phyloP scores from a whole-genome alignment of 148 eudicot genomes.

The Oxyria digyna region DNA sequence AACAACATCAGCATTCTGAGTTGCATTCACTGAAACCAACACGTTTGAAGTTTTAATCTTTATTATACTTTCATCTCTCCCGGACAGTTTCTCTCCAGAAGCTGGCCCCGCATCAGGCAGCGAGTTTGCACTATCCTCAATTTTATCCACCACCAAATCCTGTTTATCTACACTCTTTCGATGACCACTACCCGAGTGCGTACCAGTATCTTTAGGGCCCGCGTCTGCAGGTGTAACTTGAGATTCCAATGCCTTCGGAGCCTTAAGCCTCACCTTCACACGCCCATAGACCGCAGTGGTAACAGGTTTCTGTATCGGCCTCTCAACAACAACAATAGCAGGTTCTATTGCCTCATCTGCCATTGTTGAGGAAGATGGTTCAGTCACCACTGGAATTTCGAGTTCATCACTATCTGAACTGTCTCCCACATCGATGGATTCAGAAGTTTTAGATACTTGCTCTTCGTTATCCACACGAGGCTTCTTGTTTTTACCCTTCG shows the following conservation, averaged over 20 bases:
- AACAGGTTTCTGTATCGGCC: conserved; percentile 27
- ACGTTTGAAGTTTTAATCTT: conserved; percentile 46
- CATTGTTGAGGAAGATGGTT: conserved; percentile 27
- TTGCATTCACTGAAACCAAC: conserved; percentile 22
- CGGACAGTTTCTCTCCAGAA: conserved; percentile 19
- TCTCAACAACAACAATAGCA: conserved; percentile 20
- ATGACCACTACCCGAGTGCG: conserved; percentile 34
- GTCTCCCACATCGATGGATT: conserved; percentile 28
- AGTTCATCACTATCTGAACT: conserved; percentile 41
- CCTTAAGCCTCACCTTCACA: conserved; percentile 68
- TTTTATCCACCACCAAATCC: conserved; percentile 27
- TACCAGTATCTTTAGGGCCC: conserved; percentile 37
- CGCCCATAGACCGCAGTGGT: conserved; percentile 71
- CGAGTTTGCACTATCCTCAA: conserved; percentile 54
- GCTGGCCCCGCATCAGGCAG: conserved; percentile 23
- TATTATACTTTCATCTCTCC: conserved; percentile 38
- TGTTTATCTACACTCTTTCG: conserved; percentile 32
- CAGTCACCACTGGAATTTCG: conserved; percentile 28
- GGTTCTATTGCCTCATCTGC: conserved; percentile 26
- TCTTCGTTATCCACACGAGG: conserved; percentile 11
- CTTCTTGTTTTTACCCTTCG: conserved; percentile 60
- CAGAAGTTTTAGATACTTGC: conserved; percentile 19
- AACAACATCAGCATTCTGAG: conserved; percentile 26
- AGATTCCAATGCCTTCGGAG: conserved; percentile 38
- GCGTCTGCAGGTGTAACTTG: conserved; percentile 33